phyloP scores from a whole-genome alignment of 75 land plant species.

The Sequoia sempervirens region DNA sequence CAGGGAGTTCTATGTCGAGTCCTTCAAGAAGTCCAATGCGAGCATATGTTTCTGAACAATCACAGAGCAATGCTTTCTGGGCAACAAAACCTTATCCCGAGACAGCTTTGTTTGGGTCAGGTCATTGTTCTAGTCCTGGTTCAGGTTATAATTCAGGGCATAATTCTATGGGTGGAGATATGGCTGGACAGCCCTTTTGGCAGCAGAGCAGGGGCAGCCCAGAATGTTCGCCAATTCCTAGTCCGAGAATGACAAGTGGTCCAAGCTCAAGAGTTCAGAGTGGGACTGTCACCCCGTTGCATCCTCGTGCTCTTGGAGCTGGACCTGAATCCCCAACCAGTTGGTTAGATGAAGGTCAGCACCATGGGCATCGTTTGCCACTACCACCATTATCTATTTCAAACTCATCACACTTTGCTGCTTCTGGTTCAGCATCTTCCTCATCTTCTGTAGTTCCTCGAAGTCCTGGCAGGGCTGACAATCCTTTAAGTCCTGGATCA shows the following conservation, averaged over 20 bases:
- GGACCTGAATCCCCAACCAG: conserved; percentile 41
- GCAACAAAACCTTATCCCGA: conserved; percentile 40
- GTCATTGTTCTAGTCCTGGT: conserved; percentile 76
- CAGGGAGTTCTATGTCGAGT: conserved; percentile 72
- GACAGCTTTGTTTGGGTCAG: conserved; percentile 47
- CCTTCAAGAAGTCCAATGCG: conserved; percentile 69
- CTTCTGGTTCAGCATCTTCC: conserved; percentile 34
- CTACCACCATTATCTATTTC: conserved; percentile 65
- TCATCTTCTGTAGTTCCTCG: conserved; percentile 44
- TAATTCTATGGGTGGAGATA: conserved; percentile 65
- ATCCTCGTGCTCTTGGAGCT: conserved; percentile 61
- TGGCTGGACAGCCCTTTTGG: conserved; percentile 62
- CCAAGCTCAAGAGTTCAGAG: conserved; percentile 78
- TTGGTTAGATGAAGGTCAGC: conserved; percentile 64
- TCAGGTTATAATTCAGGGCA: conserved; percentile 77
- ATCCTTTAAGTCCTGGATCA: conserved; percentile 55
- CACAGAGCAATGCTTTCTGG: conserved; percentile 26
- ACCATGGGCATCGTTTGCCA: conserved; percentile 70
- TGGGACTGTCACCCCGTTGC: conserved; percentile 86
- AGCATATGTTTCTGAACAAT: conserved; percentile 40
- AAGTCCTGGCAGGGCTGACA: conserved; percentile 67
- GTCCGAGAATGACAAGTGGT: conserved; percentile 85
- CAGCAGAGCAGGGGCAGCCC: conserved; percentile 69
- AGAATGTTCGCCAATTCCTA: conserved; percentile 74
- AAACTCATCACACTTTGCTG: conserved; percentile 36